These are phyloP conservation scores for Daldinia bambusicola DNA, from an alignment of 495 filamentous ascomycete species.

Conservation along the genomic window DNA sequence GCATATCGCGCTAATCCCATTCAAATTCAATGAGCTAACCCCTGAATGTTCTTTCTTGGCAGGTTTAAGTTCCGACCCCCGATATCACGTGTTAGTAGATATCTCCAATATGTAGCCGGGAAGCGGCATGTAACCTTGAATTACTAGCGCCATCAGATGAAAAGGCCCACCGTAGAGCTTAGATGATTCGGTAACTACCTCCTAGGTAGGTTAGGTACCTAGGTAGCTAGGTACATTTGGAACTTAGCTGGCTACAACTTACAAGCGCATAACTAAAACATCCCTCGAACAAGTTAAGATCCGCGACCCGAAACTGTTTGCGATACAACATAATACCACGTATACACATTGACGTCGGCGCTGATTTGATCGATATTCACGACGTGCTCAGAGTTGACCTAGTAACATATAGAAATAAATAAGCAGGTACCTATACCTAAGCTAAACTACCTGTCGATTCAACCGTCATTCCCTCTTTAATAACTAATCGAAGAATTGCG, in stretches of 20 bases:
- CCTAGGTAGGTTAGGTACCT: too few species aligned
- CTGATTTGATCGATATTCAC: background rate
- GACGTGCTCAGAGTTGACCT: background rate
- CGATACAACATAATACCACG: background rate
- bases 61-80: conserved; percentile 6
- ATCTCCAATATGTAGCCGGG: conserved; percentile 1
- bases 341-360: background rate
- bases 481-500: background rate
- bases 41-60: conserved; percentile 17
- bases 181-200: background rate
- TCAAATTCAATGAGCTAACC: conserved; percentile 7
- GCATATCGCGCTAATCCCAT: conserved; percentile 36
- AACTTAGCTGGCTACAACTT: conserved; percentile 27
- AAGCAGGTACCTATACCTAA: background rate
- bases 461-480: background rate
- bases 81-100: conserved; percentile 26
- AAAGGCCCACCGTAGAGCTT: too few species aligned
- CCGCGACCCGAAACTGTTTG: conserved; percentile 5
- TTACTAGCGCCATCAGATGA: conserved; percentile 21
- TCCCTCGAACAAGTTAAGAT: background rate
- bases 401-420: background rate
- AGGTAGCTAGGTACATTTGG: too few species aligned
- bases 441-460: background rate
- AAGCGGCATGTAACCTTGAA: conserved; percentile 37
- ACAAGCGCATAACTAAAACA: background rate